phyloP scores from a whole-genome alignment of 106 monocot genomes.

The Iris macrosiphon region DNA sequence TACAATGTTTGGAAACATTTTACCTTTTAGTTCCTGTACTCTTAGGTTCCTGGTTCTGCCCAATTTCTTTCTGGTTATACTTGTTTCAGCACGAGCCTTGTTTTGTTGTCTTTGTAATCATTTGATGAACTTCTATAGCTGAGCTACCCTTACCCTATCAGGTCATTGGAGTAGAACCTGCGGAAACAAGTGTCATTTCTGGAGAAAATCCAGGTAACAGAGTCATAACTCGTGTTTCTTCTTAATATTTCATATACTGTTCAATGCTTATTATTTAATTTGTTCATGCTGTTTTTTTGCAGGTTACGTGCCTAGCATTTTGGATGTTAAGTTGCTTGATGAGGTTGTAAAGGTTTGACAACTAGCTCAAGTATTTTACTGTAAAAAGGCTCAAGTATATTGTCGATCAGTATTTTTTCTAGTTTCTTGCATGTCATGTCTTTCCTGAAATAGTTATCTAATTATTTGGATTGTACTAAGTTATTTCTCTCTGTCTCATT shows the following conservation, averaged over 20 bases:
- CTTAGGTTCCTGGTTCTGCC: no score
- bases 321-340: constrained; percentile 92
- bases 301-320: constrained; percentile 92
- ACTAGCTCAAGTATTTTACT: neutral
- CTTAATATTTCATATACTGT: neutral
- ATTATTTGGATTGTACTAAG: no score
- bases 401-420: neutral
- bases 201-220: constrained; percentile 75
- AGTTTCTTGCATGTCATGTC: neutral
- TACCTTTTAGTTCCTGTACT: no score
- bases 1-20: no score
- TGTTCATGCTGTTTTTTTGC: constrained; percentile 15
- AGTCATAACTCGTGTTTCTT: neutral
- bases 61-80: no score
- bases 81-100: no score
- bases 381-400: neutral
- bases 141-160: constrained; percentile 15
- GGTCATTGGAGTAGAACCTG: constrained; percentile 96
- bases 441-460: neutral
- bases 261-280: constrained; percentile 12
- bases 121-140: neutral
- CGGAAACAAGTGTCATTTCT: constrained; percentile 84
- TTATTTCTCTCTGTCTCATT: no score
- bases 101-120: neutral
- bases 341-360: constrained; percentile 81